Percentiles rank a stretch among this genome's conserved stretches.
Evolutionary conservation across 2,329 filamentous ascomycete genomes (phyloP).

Genomic region (Purpureocillium takamizusanense): DNA sequence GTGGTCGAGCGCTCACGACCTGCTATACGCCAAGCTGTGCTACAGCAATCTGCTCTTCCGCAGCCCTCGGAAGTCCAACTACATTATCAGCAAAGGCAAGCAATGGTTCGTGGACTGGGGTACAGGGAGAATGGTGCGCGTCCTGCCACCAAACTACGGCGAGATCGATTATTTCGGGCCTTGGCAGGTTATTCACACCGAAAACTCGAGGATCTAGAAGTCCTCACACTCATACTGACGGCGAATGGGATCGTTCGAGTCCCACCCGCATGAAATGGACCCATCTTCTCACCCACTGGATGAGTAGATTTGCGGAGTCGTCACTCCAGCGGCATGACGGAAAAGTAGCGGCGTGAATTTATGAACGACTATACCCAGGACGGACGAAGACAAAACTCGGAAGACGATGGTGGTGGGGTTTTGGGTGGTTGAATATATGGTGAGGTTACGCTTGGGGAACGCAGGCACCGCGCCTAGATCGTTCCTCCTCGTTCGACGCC

Average conservation of each 20-base stretch:
- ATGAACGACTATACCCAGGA: background rate
- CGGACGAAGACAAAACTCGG: background rate
- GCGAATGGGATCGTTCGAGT: no score
- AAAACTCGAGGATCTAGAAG: slow-evolving; percentile 36
- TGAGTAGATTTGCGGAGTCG: no score
- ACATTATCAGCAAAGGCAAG: slow-evolving; percentile 46
- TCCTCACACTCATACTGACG: no score
- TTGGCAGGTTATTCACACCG: slow-evolving; percentile 40
- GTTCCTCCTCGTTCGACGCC: no score
- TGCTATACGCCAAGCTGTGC: slow-evolving; percentile 51
- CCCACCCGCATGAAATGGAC: no score
- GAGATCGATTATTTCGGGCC: slow-evolving; percentile 40
- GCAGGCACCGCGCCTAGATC: no score
- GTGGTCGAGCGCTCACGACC: slow-evolving; percentile 47
- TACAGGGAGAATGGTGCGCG: slow-evolving; percentile 44
- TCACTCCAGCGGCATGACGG: no score
- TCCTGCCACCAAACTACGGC: slow-evolving; percentile 44
- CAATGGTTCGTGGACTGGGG: slow-evolving; percentile 52
- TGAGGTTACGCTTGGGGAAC: no score
- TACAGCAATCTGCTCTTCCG: slow-evolving; percentile 49
- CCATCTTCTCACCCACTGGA: no score
- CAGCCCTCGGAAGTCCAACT: slow-evolving; percentile 48
- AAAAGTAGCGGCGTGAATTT: no score
- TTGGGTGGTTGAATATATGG: no score
- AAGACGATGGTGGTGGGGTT: no score